Evolutionary conservation across 345 rosid species (phyloP), one percentile per base, ranked within the genome.

Genomic region (Sisymbrium irio): DNA sequence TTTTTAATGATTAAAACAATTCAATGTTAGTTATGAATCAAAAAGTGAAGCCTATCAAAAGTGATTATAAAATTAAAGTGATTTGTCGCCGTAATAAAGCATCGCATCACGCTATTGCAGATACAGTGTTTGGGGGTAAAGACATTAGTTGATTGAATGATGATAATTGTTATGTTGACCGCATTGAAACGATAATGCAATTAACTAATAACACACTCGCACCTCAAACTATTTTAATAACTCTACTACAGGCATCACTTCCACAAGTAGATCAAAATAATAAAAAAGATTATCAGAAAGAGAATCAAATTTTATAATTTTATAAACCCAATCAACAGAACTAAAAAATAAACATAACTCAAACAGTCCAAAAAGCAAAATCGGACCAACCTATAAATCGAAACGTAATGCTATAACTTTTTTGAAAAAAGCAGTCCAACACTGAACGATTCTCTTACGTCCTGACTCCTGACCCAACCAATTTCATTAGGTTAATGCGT

Each of bases 381-480:
- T 20, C 35, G 11, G 22, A 56, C 14, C 32, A 36, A 58, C 55
- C 22, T 7, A 20, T 9, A 44, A 63, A 72, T 13, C 32, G 6
- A 64, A 73, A 54, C 64, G 50, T 64, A 65, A 57, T 65, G 53
- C 50, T 3, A 25, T 20, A 11, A 2, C 42, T 32, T 40, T 40
- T 59, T 12, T 10, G 10, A 0, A 15, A 14, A 51, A 60, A 60
- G 64, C 58, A 28, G 28, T 75, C 69, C 78, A 75, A 67, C 47
- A 60, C 30, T 35, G 41, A 67, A 75, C 69, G 69, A 61, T 67
- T 75, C 74, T 59, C 51, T 56, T 13, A 6, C 12, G 39, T 63
- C 22, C 32, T 54, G 41, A 37, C 62, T 63, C 22, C 32, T 54
- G 41, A 37, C 62, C 73, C 44, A 65, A 66, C 60, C 45, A 67